Conservation (phyloP, 2,329 filamentous ascomycete species). For the Colletotrichum sp. region DNA sequence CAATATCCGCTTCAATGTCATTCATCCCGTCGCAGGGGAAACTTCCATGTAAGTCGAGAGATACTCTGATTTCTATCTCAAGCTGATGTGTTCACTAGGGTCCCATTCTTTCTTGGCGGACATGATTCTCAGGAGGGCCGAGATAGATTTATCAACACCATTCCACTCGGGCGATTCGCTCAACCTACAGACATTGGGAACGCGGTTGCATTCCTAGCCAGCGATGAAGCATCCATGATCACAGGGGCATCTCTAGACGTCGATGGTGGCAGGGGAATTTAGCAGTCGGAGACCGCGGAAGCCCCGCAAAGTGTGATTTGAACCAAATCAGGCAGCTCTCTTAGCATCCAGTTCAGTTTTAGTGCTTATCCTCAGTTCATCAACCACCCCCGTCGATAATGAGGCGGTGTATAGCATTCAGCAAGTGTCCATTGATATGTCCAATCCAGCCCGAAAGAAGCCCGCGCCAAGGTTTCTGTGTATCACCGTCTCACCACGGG, state of each 20-base stretch:
- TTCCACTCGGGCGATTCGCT: not conserved
- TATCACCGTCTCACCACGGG: not conserved
- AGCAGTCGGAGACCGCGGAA: not conserved
- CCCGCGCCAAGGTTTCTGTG: not conserved
- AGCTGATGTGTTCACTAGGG: not conserved
- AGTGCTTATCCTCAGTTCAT: not conserved
- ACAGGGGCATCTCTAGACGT: not conserved
- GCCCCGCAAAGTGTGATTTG: not conserved
- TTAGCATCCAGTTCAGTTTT: not conserved
- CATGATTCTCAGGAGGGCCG: not conserved
- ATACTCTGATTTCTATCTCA: fast-evolving
- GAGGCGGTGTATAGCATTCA: not conserved
- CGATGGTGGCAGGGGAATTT: not conserved
- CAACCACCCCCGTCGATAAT: not conserved
- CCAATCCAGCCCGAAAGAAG: not conserved
- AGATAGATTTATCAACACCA: not conserved
- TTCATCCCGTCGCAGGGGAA: not conserved
- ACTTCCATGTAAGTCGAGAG: not conserved
- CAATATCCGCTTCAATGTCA: not conserved
- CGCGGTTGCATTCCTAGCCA: not conserved
- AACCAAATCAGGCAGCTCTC: not conserved
- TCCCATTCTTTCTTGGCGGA: not conserved
- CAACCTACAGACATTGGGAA: not conserved
- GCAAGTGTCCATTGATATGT: not conserved
- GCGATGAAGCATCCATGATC: not conserved